Conservation (phyloP, 352 stramenopile genomes). For the Pythium chondricola region DNA sequence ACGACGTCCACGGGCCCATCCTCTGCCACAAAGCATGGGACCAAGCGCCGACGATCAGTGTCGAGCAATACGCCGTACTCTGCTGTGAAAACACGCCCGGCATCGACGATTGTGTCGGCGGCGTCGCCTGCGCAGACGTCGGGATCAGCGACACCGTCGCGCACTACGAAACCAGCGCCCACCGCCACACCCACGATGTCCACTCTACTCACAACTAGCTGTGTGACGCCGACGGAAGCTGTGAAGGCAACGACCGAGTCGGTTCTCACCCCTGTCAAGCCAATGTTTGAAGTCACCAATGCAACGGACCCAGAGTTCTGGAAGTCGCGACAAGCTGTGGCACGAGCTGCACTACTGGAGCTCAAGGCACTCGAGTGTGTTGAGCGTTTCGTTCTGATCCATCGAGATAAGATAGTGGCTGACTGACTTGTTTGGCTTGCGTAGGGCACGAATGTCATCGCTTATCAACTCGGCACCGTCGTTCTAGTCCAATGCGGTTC, state of each 20-base stretch:
- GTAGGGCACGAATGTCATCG: too few species aligned
- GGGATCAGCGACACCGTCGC: too few species aligned
- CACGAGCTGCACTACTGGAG: slow-evolving; percentile 25
- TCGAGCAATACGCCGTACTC: background rate
- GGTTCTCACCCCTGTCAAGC: too few species aligned
- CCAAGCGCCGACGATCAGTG: slow-evolving; percentile 7
- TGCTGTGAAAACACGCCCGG: background rate
- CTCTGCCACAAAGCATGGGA: slow-evolving; percentile 5
- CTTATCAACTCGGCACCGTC: too few species aligned
- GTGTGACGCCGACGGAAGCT: too few species aligned
- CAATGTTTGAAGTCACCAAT: slow-evolving; percentile 8
- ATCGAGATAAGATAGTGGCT: too few species aligned
- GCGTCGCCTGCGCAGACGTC: too few species aligned
- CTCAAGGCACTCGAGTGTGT: slow-evolving; percentile 36
- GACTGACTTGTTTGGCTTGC: background rate
- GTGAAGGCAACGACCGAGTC: too few species aligned
- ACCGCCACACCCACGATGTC: too few species aligned
- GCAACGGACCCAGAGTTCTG: slow-evolving; percentile 30
- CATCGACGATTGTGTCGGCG: slow-evolving; percentile 2
- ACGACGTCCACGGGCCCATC: background rate
- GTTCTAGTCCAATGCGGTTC: too few species aligned
- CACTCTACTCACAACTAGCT: too few species aligned
- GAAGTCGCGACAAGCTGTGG: slow-evolving; percentile 27
- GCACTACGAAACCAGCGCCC: too few species aligned
- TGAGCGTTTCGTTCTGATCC: background rate